These are phyloP conservation scores for Zelopaecilomyces penicillatus DNA, from an alignment of 2,329 filamentous ascomycete species.

Conservation along the genomic window DNA sequence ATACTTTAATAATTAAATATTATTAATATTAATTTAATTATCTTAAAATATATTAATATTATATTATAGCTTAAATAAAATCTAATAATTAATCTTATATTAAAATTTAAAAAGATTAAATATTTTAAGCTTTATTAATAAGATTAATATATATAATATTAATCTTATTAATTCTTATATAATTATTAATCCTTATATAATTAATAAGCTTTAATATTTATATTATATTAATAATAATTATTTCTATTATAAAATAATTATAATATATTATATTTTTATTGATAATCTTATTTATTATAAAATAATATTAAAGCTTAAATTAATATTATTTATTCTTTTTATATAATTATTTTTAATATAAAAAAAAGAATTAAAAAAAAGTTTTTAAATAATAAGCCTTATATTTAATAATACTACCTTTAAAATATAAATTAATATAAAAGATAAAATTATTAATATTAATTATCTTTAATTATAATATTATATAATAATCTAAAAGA, in stretches of 20 bases:
- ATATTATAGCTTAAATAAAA: neutral
- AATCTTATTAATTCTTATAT: neutral
- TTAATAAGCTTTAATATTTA: neutral
- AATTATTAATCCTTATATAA: too few species aligned
- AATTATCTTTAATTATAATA: too few species aligned
- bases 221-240: neutral
- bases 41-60: neutral
- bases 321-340: neutral
- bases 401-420: neutral
- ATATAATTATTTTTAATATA: neutral
- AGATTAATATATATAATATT: neutral
- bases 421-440: neutral
- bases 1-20: neutral
- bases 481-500: too few species aligned
- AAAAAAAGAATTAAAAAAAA: neutral
- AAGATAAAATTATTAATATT: neutral
- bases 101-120: too few species aligned
- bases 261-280: neutral
- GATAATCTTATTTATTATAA: neutral
- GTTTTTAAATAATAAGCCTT: neutral
- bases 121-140: neutral
- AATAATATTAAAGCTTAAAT: neutral
- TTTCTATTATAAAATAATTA: neutral
- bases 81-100: neutral
- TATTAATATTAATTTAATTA: neutral